Conservation (phyloP, 345 rosid species). For the Gossypium raimondii region DNA sequence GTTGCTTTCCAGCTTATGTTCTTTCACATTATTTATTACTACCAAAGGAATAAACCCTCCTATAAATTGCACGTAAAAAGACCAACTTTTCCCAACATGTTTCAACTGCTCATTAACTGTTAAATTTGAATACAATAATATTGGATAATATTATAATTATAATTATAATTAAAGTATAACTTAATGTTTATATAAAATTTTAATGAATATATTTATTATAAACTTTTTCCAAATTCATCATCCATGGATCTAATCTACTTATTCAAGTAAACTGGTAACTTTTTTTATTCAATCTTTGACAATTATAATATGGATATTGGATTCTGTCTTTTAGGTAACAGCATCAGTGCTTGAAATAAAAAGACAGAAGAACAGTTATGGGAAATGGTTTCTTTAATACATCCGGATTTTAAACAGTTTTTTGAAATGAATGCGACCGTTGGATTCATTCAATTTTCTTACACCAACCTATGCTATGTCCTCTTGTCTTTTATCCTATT, state of each 20-base stretch:
- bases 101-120: neutral
- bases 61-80: neutral
- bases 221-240: too few species aligned
- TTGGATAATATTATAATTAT: too few species aligned
- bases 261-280: neutral
- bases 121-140: neutral
- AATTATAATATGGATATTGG: neutral
- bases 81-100: neutral
- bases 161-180: too few species aligned
- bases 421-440: constrained; percentile 1
- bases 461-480: neutral
- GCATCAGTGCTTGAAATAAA: neutral
- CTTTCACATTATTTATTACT: neutral
- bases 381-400: neutral
- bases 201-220: too few species aligned
- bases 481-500: neutral
- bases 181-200: too few species aligned
- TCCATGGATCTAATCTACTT: neutral
- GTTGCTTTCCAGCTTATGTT: constrained; percentile 9
- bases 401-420: neutral
- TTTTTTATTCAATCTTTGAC: neutral
- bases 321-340: neutral
- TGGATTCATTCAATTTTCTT: neutral
- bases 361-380: neutral
- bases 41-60: neutral